Conservation (phyloP, 148 eudicot genomes). For the Cornus florida region DNA sequence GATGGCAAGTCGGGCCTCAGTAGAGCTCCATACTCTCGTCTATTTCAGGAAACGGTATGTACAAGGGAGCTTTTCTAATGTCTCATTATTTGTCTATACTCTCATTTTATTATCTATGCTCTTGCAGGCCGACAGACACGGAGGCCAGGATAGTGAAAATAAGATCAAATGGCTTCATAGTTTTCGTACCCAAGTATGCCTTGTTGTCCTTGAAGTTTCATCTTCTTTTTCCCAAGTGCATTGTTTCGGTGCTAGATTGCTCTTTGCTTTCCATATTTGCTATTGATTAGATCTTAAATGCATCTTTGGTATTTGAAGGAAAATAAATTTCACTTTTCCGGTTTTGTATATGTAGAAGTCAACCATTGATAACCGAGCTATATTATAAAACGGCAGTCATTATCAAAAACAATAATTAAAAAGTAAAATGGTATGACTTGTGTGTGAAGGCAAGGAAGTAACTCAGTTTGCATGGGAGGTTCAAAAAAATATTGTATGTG, state of each 20-base stretch:
- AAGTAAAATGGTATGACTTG: not conserved
- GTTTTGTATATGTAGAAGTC: not conserved
- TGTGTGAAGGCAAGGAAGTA: not conserved
- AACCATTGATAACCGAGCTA: not conserved
- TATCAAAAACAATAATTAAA: not conserved
- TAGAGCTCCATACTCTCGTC: slow-evolving; percentile 91
- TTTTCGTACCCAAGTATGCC: slow-evolving; percentile 91
- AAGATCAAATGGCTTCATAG: slow-evolving; percentile 92
- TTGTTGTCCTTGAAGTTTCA: slow-evolving; percentile 6
- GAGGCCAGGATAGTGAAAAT: slow-evolving; percentile 96
- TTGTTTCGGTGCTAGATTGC: not conserved
- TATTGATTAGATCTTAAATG: not conserved
- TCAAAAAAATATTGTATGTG: too few species aligned
- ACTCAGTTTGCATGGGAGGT: not conserved
- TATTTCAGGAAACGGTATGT: slow-evolving; percentile 79
- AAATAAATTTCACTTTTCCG: not conserved
- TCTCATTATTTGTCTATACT: slow-evolving; percentile 9
- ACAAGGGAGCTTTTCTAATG: not conserved
- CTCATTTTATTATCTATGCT: slow-evolving; percentile 14
- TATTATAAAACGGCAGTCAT: not conserved
- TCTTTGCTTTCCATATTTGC: not conserved
- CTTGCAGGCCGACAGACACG: slow-evolving; percentile 81
- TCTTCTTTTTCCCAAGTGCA: not conserved
- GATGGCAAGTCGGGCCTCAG: slow-evolving; percentile 95
- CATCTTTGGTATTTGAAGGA: not conserved